Evolutionary conservation across 2,329 filamentous ascomycete species (phyloP), one percentile per base, ranked within the genome.

Genomic region (Diaporthe caulivora): DNA sequence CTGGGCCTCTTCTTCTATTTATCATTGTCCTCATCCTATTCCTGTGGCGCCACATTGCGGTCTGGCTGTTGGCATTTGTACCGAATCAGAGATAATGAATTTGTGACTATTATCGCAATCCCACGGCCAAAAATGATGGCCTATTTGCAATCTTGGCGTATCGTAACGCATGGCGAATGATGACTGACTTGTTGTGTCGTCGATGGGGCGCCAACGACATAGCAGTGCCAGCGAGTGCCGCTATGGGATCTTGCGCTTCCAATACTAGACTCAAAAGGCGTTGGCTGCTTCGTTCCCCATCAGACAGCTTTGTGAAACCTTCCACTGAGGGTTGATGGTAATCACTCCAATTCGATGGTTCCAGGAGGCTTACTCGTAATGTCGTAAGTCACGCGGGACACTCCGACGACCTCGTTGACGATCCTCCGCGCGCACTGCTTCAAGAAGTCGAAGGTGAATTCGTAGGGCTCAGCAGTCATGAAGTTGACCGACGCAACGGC

Each of bases 351-450:
- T n/a, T 65, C 62, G 29, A 65, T 65, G 3, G 62, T 65, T 49
- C 62, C 62, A 13, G 62, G 62, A 37, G 62, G 62, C 62, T 65
- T 65, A 26, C 42, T 49, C 29, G 62, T 65, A 17, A 49, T 65
- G 79, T 95, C 92, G 78, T 95, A 95, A 17, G 90, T 85, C 44
- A 95, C 93, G 49, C 93, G 86, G 77, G 90, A 90, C n/a, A 95
- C 90, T 11, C 93, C 93, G 55, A 92, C 86, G 0, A 95, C 92
- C 82, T 95, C 91, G 79, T 95, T 96, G 73, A 93, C 89, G 78
- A 96, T 96, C 73, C 92, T 86, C 15, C 87, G 88, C 58, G 88
- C 88, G 42, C 95, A 91, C 72, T 85, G 84, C 83, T 90, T 89
- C 26, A 65, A 44, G 62, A 65, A 49, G 7, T 34, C 29, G 7